Base-by-base conservation (phyloP, 768 basidiomycete genomes). In the Tremella fuciformis region DNA sequence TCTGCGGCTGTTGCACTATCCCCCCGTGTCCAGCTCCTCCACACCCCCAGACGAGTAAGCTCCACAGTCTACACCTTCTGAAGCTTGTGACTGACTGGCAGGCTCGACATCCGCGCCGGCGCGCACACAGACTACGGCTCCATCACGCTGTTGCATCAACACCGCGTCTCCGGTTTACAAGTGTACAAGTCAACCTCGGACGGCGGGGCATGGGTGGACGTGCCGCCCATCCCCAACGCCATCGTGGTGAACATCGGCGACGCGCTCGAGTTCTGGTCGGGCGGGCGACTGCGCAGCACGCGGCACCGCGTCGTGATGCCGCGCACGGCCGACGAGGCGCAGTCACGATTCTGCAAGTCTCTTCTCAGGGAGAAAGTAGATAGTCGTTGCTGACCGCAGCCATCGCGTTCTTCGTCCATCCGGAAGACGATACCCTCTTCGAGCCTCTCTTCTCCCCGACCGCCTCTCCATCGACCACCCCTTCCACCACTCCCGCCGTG, bases 41-140 rank as follows among this genome's bases (percentile, higher is more conserved):
- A 34, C 29, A 34, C 29, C 29, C 29, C 29, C 29, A 6, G 29
- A 34, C 29, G 29, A 34, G 29, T 34, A 34, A 34, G 29, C 29
- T 11, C 11, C 11, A 4, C 29, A 6, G 6, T 34, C 29, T 11
- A 4, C 29, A 6, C 29, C 29, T 34, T 11, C 29, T 11, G 6
- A 6, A 4, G 4, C 29, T 34, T 11, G 29, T 34, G 11, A 42
- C 24, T 26, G 9, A 52, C 29, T 11, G 2, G 2, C 19, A 54
- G 52, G 9, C 52, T 49, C 13, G 65, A 69, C 39, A 62, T 70
- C 18, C 57, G 69, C 2, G 69, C 69, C 0, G 69, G 69, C 8
- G 67, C 69, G 4, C 69, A 70, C 40, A 63, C 61, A 13, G 69
- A 70, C 50, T 66, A 66, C 29, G 69, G 69, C 22, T 63, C 61